phyloP scores from a whole-genome alignment of 768 basidiomycete species.

The Chalciporus piperatus region DNA sequence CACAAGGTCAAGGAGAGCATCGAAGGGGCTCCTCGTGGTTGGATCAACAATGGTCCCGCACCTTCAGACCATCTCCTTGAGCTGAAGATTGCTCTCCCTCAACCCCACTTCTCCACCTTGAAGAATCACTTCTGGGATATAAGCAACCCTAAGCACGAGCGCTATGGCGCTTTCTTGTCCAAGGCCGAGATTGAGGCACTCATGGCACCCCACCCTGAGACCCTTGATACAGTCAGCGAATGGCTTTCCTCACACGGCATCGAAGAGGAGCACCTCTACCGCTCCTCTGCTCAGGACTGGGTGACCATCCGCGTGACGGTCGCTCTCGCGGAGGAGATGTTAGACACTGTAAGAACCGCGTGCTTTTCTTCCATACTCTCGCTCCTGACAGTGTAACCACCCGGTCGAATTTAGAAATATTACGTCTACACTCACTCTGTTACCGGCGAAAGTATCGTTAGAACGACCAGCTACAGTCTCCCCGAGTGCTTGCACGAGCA shows the following conservation, averaged over 20 bases:
- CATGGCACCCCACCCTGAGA: conserved; percentile 55
- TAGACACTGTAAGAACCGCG: conserved; percentile 53
- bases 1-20: conserved; percentile 50
- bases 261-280: conserved; percentile 41
- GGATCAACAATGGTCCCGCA: conserved; percentile 44
- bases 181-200: conserved; percentile 64
- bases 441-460: conserved; percentile 53
- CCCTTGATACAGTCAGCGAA: conserved; percentile 50
- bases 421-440: conserved; percentile 55
- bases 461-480: conserved; percentile 69
- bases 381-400: background rate
- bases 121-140: conserved; percentile 55
- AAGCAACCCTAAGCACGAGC: conserved; percentile 53
- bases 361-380: background rate
- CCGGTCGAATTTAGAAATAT: conserved; percentile 41
- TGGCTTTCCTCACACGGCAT: conserved; percentile 64
- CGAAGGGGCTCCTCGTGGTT: conserved; percentile 43
- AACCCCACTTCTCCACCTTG: conserved; percentile 47
- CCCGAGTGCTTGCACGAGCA: conserved; percentile 57
- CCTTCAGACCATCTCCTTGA: conserved; percentile 44
- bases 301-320: conserved; percentile 58
- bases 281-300: conserved; percentile 72
- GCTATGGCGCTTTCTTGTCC: conserved; percentile 56
- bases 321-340: conserved; percentile 60
- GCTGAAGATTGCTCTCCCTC: conserved; percentile 58